phyloP scores from a whole-genome alignment of 352 stramenopile genomes.

The Phytopythium delawarense region DNA sequence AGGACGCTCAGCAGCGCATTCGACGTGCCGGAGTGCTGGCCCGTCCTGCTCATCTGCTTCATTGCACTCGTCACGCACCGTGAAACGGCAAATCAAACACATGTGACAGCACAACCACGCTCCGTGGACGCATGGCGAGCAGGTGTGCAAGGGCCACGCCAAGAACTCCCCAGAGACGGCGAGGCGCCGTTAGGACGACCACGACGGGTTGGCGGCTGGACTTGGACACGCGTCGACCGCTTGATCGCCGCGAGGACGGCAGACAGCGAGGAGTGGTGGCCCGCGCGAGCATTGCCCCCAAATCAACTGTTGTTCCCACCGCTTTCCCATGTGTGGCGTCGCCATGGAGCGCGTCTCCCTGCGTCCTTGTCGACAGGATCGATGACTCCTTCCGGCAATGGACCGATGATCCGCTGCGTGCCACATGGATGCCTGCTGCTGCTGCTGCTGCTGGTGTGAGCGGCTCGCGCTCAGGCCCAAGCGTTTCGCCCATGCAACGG shows the following conservation, averaged over 20 bases:
- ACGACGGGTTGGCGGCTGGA: background rate
- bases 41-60: slow-evolving; percentile 99
- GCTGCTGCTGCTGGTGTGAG: background rate
- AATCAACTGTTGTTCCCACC: background rate
- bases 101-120: slow-evolving; percentile 99
- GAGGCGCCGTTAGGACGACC: background rate
- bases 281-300: background rate
- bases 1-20: slow-evolving; percentile 99
- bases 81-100: slow-evolving; percentile 99
- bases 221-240: too few species aligned
- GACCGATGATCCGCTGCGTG: too few species aligned
- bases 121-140: slow-evolving; percentile 94
- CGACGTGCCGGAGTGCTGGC: slow-evolving; percentile 99
- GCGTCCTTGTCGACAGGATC: too few species aligned
- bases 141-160: slow-evolving; percentile 90
- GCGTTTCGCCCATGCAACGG: background rate
- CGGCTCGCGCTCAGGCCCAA: background rate
- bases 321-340: background rate
- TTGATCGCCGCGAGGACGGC: background rate
- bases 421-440: background rate
- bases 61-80: slow-evolving; percentile 97
- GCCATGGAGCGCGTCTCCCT: background rate
- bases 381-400: too few species aligned
- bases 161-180: slow-evolving; percentile 73
- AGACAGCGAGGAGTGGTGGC: background rate